Conservation (phyloP, 495 filamentous ascomycete genomes). For the Penicillium canescens region DNA sequence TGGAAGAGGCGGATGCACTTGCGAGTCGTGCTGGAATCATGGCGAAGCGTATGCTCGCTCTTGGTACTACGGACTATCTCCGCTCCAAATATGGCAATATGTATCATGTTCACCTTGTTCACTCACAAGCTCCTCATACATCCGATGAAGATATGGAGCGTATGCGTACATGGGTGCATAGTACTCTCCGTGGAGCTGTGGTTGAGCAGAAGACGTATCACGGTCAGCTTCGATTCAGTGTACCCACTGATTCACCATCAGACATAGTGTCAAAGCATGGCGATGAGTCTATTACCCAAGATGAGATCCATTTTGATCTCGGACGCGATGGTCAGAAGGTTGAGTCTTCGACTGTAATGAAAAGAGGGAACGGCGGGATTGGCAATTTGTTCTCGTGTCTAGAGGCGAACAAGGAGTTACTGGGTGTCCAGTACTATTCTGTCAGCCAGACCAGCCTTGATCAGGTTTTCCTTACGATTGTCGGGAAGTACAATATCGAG, state of each 20-base stretch:
- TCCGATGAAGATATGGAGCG: slow-evolving; percentile 60
- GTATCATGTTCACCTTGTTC: slow-evolving; percentile 60
- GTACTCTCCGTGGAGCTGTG: slow-evolving; percentile 55
- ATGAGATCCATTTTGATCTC: no score
- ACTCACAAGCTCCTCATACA: slow-evolving; percentile 69
- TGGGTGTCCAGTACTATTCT: slow-evolving; percentile 78
- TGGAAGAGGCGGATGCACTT: slow-evolving; percentile 49
- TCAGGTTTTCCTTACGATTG: slow-evolving; percentile 83
- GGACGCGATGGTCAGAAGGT: no score
- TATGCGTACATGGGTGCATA: slow-evolving; percentile 61
- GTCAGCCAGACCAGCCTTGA: slow-evolving; percentile 82
- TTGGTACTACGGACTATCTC: slow-evolving; percentile 39
- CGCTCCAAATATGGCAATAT: slow-evolving; percentile 39
- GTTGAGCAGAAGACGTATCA: slow-evolving; percentile 76
- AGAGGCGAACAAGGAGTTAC: slow-evolving; percentile 61
- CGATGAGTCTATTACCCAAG: no score
- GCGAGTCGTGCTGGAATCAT: slow-evolving; percentile 44
- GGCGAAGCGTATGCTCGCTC: slow-evolving; percentile 43
- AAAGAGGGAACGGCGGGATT: slow-evolving; percentile 33
- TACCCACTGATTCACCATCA: slow-evolving; percentile 45
- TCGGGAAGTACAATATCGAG: slow-evolving; percentile 69
- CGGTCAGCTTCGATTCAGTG: slow-evolving; percentile 76
- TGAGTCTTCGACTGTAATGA: no score
- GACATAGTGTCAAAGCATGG: no score
- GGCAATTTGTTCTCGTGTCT: slow-evolving; percentile 68